These are phyloP conservation scores for Aureobasidium sp. DNA, from an alignment of 2,329 filamentous ascomycete genomes.

Conservation along the genomic window DNA sequence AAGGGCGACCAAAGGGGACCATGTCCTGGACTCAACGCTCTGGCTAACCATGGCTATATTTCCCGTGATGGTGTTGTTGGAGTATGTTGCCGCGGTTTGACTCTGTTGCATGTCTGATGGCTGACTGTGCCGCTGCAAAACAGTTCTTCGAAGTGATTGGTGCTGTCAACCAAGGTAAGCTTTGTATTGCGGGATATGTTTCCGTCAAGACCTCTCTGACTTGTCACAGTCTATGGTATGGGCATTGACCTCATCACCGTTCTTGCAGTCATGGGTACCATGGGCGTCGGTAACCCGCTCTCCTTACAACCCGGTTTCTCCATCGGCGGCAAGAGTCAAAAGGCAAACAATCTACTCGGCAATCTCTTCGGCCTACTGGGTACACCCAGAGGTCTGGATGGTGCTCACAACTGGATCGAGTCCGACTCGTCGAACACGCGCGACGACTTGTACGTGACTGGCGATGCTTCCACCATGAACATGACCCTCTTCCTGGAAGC, in stretches of 20 bases:
- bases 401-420: constrained; percentile 50
- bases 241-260: constrained; percentile 23
- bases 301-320: constrained; percentile 32
- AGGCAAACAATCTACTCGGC: constrained; percentile 32
- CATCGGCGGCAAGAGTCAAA: constrained; percentile 20
- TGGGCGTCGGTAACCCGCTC: constrained; percentile 27
- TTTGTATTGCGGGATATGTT: too few species aligned
- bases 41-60: constrained; percentile 22
- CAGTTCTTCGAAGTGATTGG: constrained; percentile 2
- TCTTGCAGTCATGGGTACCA: constrained; percentile 24
- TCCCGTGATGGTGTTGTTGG: constrained; percentile 15
- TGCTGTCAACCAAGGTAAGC: background rate
- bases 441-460: constrained; percentile 40
- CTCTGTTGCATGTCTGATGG: background rate
- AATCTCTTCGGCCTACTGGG: constrained; percentile 20
- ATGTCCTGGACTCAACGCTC: constrained; percentile 21
- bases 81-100: background rate
- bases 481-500: constrained; percentile 43
- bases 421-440: constrained; percentile 45
- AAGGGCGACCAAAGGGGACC: constrained; percentile 19
- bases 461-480: constrained; percentile 44
- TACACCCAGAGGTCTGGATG: constrained; percentile 30
- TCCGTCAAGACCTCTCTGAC: background rate
- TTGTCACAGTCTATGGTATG: constrained; percentile 20
- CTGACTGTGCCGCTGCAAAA: background rate